phyloP scores from a whole-genome alignment of 176 grass and related monocot species.

The barley (Hordeum vulgare) region MorexV3_pseudomolecules_assembly NC_058518.1:481873581-481874080 shows the following conservation, averaged over 20 bases:
- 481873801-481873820: neutral
- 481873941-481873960: no score
- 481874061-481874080: neutral
- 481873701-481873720: neutral
- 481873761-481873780: neutral
- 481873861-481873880: neutral
- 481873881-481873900: neutral
- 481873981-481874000: no score
- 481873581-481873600: neutral
- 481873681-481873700: neutral
- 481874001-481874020: no score
- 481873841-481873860: neutral
- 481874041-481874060: neutral
- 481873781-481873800: neutral
- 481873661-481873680: neutral
- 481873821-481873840: neutral
- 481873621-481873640: neutral
- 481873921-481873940: neutral
- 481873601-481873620: neutral
- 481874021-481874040: no score
- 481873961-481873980: no score
- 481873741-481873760: neutral
- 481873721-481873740: neutral
- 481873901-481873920: neutral
- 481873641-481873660: neutral